Evolutionary conservation across 768 basidiomycete genomes (phyloP).

Genomic region (Macrocybe gigantea): DNA sequence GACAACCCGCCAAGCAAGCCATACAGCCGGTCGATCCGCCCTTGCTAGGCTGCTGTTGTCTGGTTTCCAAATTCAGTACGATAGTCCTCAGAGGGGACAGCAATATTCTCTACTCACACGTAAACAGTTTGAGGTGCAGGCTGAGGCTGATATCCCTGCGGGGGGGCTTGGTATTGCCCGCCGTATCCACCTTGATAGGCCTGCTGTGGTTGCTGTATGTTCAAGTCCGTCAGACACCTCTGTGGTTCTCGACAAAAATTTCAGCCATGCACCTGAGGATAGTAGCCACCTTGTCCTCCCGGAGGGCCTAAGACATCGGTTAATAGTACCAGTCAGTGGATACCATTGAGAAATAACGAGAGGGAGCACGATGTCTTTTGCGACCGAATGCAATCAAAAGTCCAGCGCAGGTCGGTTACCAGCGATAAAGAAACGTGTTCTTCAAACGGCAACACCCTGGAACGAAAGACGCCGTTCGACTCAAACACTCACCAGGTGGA

Average conservation of each 20-base stretch:
- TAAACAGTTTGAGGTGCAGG: conserved; percentile 72
- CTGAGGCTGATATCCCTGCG: conserved; percentile 40
- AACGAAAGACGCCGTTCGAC: conserved; percentile 1
- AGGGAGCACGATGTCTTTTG: too few species aligned
- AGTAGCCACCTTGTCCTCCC: conserved; percentile 62
- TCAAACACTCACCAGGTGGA: conserved; percentile 34
- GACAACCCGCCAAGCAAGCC: conserved; percentile 62
- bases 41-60: conserved; percentile 50
- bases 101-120: conserved; percentile 45
- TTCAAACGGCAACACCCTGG: too few species aligned
- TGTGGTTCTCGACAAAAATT: too few species aligned
- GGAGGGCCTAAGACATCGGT: conserved; percentile 22
- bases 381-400: too few species aligned
- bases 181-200: conserved; percentile 51
- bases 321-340: too few species aligned
- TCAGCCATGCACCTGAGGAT: conserved; percentile 39
- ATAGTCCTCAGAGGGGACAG: not conserved
- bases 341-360: too few species aligned
- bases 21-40: conserved; percentile 36
- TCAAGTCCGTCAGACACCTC: not conserved
- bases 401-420: too few species aligned
- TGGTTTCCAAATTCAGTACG: conserved; percentile 15
- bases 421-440: too few species aligned
- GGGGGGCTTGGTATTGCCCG: conserved; percentile 33
- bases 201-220: conserved; percentile 59